Evolutionary conservation across 106 monocot genomes (phyloP), one percentile per base, ranked within the genome.

Genomic region (Dendrobium chrysotoxum): DNA sequence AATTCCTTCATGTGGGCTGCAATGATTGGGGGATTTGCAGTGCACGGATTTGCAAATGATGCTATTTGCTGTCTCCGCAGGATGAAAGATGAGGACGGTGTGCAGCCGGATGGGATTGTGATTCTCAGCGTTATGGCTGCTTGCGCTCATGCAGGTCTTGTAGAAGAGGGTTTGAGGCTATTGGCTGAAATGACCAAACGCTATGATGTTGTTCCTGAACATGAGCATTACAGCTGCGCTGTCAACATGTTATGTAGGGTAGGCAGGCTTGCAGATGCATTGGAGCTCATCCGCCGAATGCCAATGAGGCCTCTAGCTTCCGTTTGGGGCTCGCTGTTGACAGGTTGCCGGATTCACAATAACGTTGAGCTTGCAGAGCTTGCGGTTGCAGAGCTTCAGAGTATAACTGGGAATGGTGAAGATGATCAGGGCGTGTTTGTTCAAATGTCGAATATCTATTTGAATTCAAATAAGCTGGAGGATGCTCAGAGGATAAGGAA

Each of bases 161-260:
- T 88, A 45, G 85, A 85, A 28, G 83, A 90, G 3, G 93, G 93
- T 9, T 66, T 85, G 44, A 39, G 0, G 7, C 79, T 93, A 0
- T 55, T 93, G 50, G 35, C 76, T 4, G 67, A 82, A 38, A 89
- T 91, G 93, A 77, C 76, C 28, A 0, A 7, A 3, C 41, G 50
- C 12, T 79, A 88, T 23, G 77, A 57, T 4, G 77, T 90, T 13
- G 50, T 23, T 21, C 90, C 90, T 2, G 40, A 54, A 61, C 90
- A 87, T 70, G 93, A 93, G 82, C 93, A 93, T 42, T 93, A 88
- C 72, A 87, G 85, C 79, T 93, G 91, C 64, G 75, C 82, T 0
- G 85, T 89, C 10, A 90, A 93, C 75, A 83, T 93, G 90, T 85
- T 93, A 18, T 87, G 88, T 75, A 78, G 84, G 21, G 88, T 85